Percentiles rank a stretch among this genome's conserved stretches.
Conservation (phyloP, 2,329 filamentous ascomycete species). For the Neophaeococcomyces mojaviensis region DNA sequence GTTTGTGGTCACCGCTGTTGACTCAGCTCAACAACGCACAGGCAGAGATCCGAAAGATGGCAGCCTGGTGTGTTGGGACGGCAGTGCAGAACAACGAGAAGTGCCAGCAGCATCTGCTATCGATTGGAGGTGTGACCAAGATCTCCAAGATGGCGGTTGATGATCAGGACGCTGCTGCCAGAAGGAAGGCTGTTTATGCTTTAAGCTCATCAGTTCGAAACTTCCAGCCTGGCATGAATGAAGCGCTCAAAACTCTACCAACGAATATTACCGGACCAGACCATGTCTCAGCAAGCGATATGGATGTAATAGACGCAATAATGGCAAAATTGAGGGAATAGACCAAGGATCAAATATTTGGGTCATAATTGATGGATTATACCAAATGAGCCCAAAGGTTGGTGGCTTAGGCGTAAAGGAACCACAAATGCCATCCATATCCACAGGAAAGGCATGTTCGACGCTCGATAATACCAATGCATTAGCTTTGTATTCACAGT, state of each 20-base stretch:
- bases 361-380: not conserved
- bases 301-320: conserved; percentile 74
- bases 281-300: conserved; percentile 72
- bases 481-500: too few relatives aligned
- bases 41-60: conserved; percentile 68
- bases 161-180: conserved; percentile 55
- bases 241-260: conserved; percentile 59
- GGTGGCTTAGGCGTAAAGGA: too few relatives aligned
- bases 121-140: conserved; percentile 58
- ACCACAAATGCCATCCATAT: too few relatives aligned
- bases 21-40: conserved; percentile 61
- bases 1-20: conserved; percentile 75
- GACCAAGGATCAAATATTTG: not conserved
- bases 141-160: conserved; percentile 60
- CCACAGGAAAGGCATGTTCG: too few relatives aligned
- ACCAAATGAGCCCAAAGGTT: conserved; percentile 1
- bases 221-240: conserved; percentile 67
- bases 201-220: conserved; percentile 81
- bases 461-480: too few relatives aligned
- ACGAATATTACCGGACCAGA: conserved; percentile 51
- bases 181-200: conserved; percentile 83
- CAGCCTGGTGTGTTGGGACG: conserved; percentile 89
- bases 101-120: conserved; percentile 65
- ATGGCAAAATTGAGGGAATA: conserved; percentile 52
- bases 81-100: conserved; percentile 93